Evolutionary conservation across 495 filamentous ascomycete genomes (phyloP), one percentile per base, ranked within the genome.

Genomic region (Podospora didyma): DNA sequence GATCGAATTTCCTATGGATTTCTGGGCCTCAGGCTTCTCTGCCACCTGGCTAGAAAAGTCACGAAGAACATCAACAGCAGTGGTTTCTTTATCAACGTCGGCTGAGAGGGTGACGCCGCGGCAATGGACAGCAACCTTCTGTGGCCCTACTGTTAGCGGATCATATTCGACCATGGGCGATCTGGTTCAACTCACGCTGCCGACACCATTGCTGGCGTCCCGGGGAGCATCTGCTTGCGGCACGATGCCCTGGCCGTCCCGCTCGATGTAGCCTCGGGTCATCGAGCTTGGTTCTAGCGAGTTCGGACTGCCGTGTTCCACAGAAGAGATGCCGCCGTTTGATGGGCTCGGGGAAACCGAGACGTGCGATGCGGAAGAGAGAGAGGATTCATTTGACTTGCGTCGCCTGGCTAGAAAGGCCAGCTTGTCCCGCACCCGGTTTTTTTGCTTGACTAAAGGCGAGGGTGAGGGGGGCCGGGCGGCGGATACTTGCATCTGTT

Each of bases 161-260:
- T n/a, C 28, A 56, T 14, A 54, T 31, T 9, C 4, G 26, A 31
- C 28, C 17, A 61, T 48, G 31, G 53, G 2, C 14, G n/a, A 16
- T 37, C 7, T n/a, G 49, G 45, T 16, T 46, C 44, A 28, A 74
- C 78, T 73, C 70, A 85, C 83, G 59, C 90, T 78, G 58, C 89
- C 88, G 34, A 85, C 87, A 49, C 87, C 83, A 76, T 95, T 95
- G 61, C 89, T 84, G 24, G 90, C 89, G n/a, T 89, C 91, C 2
- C 86, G 75, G 9, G 91, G 91, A 2, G 89, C 89, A 76, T 95
- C 90, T 45, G 79, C 84, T 34, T 85, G 83, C 50, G 87, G 85
- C 5, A 86, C 78, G 44, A 82, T 71, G 0, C 76, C 76, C 21
- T 56, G 62, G 2, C 67, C 68, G 37, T 63, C 68, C 16, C 66